Base-by-base conservation (phyloP, 1,284 basidiomycete genomes). In the Trametes polyzona region DNA sequence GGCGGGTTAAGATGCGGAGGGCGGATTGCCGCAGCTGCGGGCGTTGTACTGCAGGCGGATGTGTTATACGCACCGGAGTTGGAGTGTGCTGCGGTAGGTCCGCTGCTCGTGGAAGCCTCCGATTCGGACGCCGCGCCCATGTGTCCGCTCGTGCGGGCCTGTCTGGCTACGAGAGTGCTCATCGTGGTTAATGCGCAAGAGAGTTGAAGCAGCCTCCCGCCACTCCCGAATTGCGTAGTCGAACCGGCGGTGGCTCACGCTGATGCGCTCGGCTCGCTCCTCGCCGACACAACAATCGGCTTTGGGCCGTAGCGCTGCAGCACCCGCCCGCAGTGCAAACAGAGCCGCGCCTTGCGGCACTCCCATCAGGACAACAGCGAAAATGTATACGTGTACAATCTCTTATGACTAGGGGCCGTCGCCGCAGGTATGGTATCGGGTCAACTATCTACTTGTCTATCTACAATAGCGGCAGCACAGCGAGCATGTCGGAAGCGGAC, bases 81-180 rank as follows among this genome's bases (percentile, higher is more conserved):
- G 12, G 29, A 32, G 12, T 36, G 50, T 62, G 60, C 60, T 62
- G 60, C 60, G 60, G 60, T 46, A 53, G 51, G 44, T 30, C 52
- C 52, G 56, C 29, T 47, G 46, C 39, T 51, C 9, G 33, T 30
- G 5, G 48, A 47, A n/a, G n/a, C n/a, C n/a, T n/a, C n/a, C 23
- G 33, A 26, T n/a, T 40, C 48, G 30, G 43, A 36, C 32, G 55
- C 29, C 48, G 47, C 48, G 23, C 36, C n/a, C n/a, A n/a, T 43
- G 36, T 52, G 27, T 33, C 53, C 52, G 56, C 55, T 58, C 21
- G 24, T 23, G n/a, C n/a, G n/a, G n/a, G n/a, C n/a, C n/a, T n/a
- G n/a, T n/a, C n/a, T n/a, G 2, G 24, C 19, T 29, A 14, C 30
- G 14, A 51, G 29, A n/a, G 46, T n/a, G n/a, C n/a, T 43, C 52